Conservation (phyloP, 257 asterid species). For the Scutellaria barbata region DNA sequence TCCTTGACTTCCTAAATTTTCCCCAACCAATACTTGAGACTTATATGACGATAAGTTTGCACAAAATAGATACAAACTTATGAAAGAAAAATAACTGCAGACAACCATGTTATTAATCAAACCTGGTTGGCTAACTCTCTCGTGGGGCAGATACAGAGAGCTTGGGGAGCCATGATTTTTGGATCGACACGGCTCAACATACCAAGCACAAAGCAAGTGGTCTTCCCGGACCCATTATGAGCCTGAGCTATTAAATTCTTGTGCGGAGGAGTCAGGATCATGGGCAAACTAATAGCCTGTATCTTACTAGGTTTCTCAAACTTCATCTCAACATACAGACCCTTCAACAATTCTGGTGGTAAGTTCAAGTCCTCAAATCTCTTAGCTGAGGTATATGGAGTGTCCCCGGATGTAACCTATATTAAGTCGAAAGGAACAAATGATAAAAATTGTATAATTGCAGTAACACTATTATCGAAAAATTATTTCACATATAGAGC, state of each 20-base stretch:
- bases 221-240: constrained; percentile 96
- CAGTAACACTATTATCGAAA: background rate
- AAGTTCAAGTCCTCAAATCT: constrained; percentile 84
- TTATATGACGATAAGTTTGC: background rate
- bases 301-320: constrained; percentile 88
- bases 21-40: background rate
- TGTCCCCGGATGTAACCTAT: constrained; percentile 80
- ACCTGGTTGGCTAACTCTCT: constrained; percentile 98
- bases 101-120: constrained; percentile 15
- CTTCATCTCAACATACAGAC: constrained; percentile 82
- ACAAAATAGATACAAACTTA: background rate
- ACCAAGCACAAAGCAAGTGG: constrained; percentile 96
- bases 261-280: constrained; percentile 87
- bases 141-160: constrained; percentile 97
- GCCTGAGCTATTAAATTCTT: constrained; percentile 94
- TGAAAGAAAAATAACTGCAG: background rate
- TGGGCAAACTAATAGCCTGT: constrained; percentile 85
- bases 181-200: constrained; percentile 95
- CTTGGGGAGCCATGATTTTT: constrained; percentile 70
- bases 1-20: background rate
- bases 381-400: constrained; percentile 74
- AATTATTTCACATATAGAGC: background rate
- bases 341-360: constrained; percentile 72
- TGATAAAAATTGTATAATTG: background rate
- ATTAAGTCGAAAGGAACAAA: constrained; percentile 10